phyloP scores from a whole-genome alignment of 2,329 filamentous ascomycete genomes.

The Emericellopsis atlantica region DNA sequence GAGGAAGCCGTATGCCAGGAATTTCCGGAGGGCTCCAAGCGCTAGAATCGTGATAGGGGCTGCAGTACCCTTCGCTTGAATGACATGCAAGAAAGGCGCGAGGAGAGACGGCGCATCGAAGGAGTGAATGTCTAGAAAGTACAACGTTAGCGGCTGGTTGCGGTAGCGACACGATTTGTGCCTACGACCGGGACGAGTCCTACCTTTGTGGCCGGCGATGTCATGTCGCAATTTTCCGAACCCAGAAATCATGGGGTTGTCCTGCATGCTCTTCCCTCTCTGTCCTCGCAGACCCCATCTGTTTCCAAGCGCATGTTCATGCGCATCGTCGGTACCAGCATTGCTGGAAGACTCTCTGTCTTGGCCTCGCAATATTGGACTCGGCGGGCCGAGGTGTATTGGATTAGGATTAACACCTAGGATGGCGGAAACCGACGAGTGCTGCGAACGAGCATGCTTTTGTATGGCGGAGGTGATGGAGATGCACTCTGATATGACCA shows the following conservation, averaged over 20 bases:
- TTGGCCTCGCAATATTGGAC: conserved; percentile 23
- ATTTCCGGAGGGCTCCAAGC: conserved; percentile 87
- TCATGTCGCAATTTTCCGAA: conserved; percentile 86
- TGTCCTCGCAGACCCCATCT: conserved; percentile 90
- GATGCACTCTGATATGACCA: conserved; percentile 98
- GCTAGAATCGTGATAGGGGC: conserved; percentile 93
- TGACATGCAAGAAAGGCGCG: conserved; percentile 90
- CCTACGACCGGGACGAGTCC: conserved; percentile 4
- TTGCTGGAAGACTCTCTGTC: conserved; percentile 25
- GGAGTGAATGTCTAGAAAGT: conserved; percentile 58
- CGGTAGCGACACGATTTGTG: not conserved
- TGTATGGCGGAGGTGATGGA: conserved; percentile 97
- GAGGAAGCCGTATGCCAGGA: conserved; percentile 90
- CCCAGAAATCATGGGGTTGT: conserved; percentile 90
- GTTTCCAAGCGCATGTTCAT: conserved; percentile 55
- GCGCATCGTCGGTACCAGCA: conserved; percentile 16
- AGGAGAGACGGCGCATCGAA: conserved; percentile 87
- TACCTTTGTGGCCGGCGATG: conserved; percentile 73
- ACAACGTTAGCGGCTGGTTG: conserved; percentile 5
- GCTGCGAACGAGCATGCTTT: conserved; percentile 90
- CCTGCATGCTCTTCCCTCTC: conserved; percentile 94
- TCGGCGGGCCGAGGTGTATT: conserved; percentile 37
- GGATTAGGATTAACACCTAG: conserved; percentile 62
- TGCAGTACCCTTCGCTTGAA: conserved; percentile 89
- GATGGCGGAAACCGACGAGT: conserved; percentile 92